Conservation (phyloP, 768 basidiomycete genomes). For the Collybiopsis confluens region DNA sequence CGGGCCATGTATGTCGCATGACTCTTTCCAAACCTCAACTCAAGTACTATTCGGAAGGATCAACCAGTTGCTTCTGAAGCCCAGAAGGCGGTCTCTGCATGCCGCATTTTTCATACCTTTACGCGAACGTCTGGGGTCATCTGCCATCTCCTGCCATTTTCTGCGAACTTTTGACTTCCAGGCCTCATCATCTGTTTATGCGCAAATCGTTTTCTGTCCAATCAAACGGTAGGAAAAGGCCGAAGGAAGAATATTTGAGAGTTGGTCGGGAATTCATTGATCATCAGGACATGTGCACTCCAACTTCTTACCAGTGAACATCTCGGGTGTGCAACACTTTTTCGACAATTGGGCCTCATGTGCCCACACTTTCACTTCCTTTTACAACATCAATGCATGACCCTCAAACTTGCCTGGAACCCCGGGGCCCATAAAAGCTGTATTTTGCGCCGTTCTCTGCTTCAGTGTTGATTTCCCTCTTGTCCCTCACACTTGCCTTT, state of each 20-base stretch:
- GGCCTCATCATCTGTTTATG: not conserved
- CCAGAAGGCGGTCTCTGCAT: too few relatives aligned
- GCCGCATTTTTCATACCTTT: too few relatives aligned
- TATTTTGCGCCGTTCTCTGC: not conserved
- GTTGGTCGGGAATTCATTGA: not conserved
- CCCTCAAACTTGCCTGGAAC: too few relatives aligned
- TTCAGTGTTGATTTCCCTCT: not conserved
- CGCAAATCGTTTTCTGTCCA: not conserved
- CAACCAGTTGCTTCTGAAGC: too few relatives aligned
- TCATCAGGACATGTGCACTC: not conserved
- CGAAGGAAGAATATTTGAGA: not conserved
- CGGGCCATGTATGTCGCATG: too few relatives aligned
- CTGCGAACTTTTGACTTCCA: too few relatives aligned
- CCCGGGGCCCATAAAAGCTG: not conserved
- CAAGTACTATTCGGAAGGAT: too few relatives aligned
- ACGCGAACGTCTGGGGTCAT: too few relatives aligned
- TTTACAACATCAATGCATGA: not conserved
- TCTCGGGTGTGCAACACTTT: not conserved
- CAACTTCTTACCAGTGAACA: not conserved
- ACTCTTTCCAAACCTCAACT: too few relatives aligned
- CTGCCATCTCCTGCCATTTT: too few relatives aligned
- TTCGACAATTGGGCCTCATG: not conserved
- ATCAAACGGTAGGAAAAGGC: not conserved
- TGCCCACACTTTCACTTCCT: not conserved
- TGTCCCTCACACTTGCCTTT: not conserved